phyloP scores from a whole-genome alignment of 192 early-diverging fungal species.

The Backusella westeae region DNA sequence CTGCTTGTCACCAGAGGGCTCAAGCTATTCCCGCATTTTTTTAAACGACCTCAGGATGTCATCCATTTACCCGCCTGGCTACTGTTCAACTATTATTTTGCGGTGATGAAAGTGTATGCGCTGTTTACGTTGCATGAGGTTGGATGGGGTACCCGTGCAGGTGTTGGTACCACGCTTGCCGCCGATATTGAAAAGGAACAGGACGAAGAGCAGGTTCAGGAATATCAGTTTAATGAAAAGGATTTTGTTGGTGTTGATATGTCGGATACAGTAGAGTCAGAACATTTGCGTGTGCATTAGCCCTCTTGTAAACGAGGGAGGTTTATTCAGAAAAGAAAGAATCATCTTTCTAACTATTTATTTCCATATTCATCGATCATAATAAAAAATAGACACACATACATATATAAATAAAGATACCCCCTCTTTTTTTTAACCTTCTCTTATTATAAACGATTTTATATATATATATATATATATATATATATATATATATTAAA shows the following conservation, averaged over 20 bases:
- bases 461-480: background rate
- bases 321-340: background rate
- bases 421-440: background rate
- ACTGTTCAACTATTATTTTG: slow-evolving; percentile 60
- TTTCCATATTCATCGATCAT: background rate
- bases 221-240: background rate
- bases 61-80: slow-evolving; percentile 52
- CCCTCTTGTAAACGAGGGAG: background rate
- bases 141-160: slow-evolving; percentile 56
- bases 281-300: background rate
- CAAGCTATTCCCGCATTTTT: slow-evolving; percentile 58
- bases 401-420: slow-evolving; percentile 4
- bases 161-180: slow-evolving; percentile 28
- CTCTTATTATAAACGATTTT: background rate
- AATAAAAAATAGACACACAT: background rate
- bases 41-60: slow-evolving; percentile 50
- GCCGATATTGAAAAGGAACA: slow-evolving; percentile 35
- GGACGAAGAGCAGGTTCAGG: background rate
- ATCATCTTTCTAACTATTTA: background rate
- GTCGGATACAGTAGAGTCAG: background rate
- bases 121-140: slow-evolving; percentile 58
- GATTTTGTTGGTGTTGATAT: background rate
- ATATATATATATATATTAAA: background rate
- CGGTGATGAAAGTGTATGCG: slow-evolving; percentile 54
- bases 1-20: slow-evolving; percentile 51